These are phyloP conservation scores for Sclerotinia trifoliorum DNA, from an alignment of 2,329 filamentous ascomycete genomes.

Conservation along the genomic window DNA sequence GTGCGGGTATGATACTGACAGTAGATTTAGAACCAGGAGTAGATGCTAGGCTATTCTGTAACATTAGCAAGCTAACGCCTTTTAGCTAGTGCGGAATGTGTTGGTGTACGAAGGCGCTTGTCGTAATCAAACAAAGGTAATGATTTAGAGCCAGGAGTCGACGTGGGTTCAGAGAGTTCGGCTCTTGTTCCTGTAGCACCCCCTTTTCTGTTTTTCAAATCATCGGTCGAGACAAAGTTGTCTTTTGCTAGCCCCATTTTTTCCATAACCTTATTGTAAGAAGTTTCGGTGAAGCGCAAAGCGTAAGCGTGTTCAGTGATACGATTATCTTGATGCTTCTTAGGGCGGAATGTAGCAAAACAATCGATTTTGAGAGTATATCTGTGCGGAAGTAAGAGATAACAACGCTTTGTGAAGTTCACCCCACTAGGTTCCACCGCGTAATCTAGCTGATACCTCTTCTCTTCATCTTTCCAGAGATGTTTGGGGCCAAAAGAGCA, in stretches of 20 bases:
- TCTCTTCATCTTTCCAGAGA: neutral
- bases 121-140: neutral
- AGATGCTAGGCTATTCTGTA: neutral
- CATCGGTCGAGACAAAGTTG: neutral
- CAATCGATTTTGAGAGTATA: neutral
- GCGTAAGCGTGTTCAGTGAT: neutral
- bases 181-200: neutral
- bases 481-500: neutral
- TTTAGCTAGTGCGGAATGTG: neutral
- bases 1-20: neutral
- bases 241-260: neutral
- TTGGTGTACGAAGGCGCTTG: neutral
- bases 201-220: neutral
- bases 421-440: neutral
- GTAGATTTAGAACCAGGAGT: neutral
- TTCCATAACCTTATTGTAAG: neutral
- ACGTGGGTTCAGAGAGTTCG: neutral
- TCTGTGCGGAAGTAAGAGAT: neutral
- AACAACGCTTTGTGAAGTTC: slow-evolving; percentile 1
- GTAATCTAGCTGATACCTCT: neutral
- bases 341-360: neutral
- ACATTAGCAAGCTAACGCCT: neutral
- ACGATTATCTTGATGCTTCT: neutral
- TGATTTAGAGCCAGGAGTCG: neutral
- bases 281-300: neutral